phyloP scores from a whole-genome alignment of 2,329 filamentous ascomycete genomes.

The Dichotomopilus funicola region DNA sequence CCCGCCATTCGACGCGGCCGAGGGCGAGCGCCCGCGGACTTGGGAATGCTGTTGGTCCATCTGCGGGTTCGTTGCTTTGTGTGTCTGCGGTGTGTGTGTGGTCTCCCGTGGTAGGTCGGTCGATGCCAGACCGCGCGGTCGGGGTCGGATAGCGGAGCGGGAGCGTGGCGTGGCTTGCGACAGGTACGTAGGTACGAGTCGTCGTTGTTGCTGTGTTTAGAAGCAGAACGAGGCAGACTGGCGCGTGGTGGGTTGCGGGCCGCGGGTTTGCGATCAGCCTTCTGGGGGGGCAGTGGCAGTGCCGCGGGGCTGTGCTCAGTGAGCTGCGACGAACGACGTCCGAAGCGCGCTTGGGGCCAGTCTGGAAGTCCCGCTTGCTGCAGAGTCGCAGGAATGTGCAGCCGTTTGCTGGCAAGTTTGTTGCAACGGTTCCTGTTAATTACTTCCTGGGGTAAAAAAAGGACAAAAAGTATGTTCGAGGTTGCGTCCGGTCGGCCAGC shows the following conservation, averaged over 20 bases:
- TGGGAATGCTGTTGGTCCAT: conserved; percentile 47
- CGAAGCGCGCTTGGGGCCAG: neutral
- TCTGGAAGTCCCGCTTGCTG: conserved; percentile 2
- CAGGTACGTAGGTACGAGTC: neutral
- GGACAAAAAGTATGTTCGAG: no score
- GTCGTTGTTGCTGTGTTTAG: conserved; percentile 33
- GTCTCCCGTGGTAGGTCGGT: no score
- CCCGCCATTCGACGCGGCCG: conserved; percentile 37
- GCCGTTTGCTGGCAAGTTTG: no score
- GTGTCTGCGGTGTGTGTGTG: no score
- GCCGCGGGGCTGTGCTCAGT: conserved; percentile 35
- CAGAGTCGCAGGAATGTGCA: neutral
- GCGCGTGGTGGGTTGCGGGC: conserved; percentile 31
- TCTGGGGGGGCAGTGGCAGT: conserved; percentile 37
- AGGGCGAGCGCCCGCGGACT: conserved; percentile 55
- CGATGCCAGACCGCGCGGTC: conserved; percentile 12
- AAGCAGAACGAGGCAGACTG: conserved; percentile 36
- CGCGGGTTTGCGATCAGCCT: conserved; percentile 33
- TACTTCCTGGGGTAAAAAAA: no score
- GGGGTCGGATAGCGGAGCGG: neutral
- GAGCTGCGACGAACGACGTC: conserved; percentile 21
- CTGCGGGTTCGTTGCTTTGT: conserved; percentile 15
- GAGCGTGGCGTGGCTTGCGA: neutral
- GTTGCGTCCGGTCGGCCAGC: no score
- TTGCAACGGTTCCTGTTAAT: no score